phyloP scores from a whole-genome alignment of 1,284 basidiomycete genomes.

The Violaceomyces palustris region DNA sequence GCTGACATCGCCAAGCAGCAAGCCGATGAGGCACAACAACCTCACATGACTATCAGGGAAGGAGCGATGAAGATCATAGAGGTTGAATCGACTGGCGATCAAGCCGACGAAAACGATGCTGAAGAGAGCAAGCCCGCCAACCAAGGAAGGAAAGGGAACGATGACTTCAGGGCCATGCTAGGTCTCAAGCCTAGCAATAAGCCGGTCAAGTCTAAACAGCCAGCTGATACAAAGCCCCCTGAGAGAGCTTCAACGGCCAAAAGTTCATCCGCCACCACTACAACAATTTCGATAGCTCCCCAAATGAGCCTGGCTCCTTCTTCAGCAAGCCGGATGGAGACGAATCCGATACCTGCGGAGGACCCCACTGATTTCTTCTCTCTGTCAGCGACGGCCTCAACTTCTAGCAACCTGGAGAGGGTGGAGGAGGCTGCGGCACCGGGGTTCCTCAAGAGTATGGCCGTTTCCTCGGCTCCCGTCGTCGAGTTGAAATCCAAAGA shows the following conservation, averaged over 20 bases:
- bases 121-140: slow-evolving; percentile 2
- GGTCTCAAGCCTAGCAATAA: slow-evolving; percentile 31
- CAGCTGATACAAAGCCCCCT: slow-evolving; percentile 1
- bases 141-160: slow-evolving; percentile 21
- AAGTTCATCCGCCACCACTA: background rate
- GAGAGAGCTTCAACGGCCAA: background rate
- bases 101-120: background rate
- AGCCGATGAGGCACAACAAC: slow-evolving; percentile 13
- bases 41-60: slow-evolving; percentile 11
- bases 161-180: slow-evolving; percentile 51
- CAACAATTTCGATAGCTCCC: background rate
- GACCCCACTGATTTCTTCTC: too few species aligned
- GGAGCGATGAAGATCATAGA: slow-evolving; percentile 8
- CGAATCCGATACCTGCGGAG: too few species aligned
- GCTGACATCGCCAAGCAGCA: slow-evolving; percentile 19
- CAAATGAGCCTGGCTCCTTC: background rate
- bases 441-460: background rate
- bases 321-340: too few species aligned
- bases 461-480: background rate
- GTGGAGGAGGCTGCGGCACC: background rate
- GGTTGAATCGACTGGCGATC: too few species aligned
- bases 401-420: background rate
- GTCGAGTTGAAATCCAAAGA: background rate
- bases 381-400: too few species aligned
- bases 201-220: slow-evolving; percentile 1